A percentile compares a stretch with the other conserved stretches of the same genome.
Evolutionary conservation across 2,329 filamentous ascomycete species (phyloP).

Genomic region (Trichoderma cornu-damae): DNA sequence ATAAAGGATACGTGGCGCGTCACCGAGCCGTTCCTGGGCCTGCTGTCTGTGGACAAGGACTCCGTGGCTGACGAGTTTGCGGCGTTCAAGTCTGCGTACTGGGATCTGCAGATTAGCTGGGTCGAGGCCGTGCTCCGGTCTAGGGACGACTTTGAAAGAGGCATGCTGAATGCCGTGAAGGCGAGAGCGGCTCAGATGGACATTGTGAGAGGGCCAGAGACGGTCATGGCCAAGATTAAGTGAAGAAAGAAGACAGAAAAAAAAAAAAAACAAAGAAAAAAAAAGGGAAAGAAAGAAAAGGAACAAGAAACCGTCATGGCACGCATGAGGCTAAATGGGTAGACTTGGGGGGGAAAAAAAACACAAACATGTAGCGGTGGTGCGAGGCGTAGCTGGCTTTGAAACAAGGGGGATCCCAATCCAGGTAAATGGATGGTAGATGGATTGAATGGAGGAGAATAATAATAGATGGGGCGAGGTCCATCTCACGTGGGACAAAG

Average conservation of each 20-base stretch:
- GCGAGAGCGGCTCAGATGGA: slow-evolving; percentile 79
- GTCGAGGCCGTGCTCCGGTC: slow-evolving; percentile 84
- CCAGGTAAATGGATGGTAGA: background rate
- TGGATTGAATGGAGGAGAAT: background rate
- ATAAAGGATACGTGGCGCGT: slow-evolving; percentile 93
- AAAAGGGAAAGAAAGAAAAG: background rate
- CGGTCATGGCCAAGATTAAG: slow-evolving; percentile 91
- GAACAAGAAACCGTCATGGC: background rate
- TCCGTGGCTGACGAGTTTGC: slow-evolving; percentile 73
- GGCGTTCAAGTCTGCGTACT: slow-evolving; percentile 77
- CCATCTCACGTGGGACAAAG: background rate
- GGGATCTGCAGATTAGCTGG: slow-evolving; percentile 93
- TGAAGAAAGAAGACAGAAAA: slow-evolving; percentile 32
- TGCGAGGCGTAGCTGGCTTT: background rate
- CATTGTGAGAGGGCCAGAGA: slow-evolving; percentile 75
- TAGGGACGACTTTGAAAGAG: slow-evolving; percentile 88
- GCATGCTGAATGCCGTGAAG: slow-evolving; percentile 85
- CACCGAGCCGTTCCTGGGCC: slow-evolving; percentile 73
- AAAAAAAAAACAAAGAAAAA: background rate
- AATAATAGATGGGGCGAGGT: background rate
- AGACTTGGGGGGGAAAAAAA: background rate
- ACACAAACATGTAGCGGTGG: background rate
- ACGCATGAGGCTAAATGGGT: background rate
- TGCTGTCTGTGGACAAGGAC: slow-evolving; percentile 73
- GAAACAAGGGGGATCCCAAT: background rate